These are phyloP conservation scores for Komagataella pastoris DNA, from an alignment of 805 yeast species.

Conservation along the genomic window DNA sequence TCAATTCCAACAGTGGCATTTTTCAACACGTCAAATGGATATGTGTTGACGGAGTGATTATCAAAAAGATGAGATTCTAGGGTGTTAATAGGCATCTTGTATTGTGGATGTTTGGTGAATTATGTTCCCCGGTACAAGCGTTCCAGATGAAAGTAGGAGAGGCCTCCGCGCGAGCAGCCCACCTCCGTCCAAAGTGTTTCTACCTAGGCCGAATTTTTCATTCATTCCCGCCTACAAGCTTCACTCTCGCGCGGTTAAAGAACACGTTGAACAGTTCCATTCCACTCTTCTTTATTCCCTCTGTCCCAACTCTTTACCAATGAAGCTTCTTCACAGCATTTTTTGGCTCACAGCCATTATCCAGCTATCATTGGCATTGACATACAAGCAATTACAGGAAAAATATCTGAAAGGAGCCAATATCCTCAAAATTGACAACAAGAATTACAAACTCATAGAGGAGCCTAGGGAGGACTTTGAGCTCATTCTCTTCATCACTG, in stretches of 20 bases:
- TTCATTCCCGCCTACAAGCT: neutral
- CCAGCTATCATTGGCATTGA: conserved; percentile 2
- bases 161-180: neutral
- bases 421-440: conserved; percentile 40
- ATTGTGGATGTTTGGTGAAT: neutral
- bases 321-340: neutral
- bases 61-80: conserved; percentile 62
- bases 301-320: neutral
- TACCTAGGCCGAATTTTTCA: conserved; percentile 1
- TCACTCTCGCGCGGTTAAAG: neutral
- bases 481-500: conserved; percentile 56
- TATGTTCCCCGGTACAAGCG: conserved; percentile 8
- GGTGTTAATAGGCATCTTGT: conserved; percentile 27
- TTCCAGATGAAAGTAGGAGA: neutral
- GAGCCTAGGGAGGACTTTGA: conserved; percentile 53
- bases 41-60: conserved; percentile 42
- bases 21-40: conserved; percentile 50
- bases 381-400: neutral
- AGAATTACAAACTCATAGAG: conserved; percentile 41
- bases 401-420: conserved; percentile 9
- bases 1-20: conserved; percentile 73
- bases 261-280: neutral
- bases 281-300: neutral
- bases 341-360: conserved; percentile 1
- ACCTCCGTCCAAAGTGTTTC: neutral